Evolutionary conservation across 2,329 filamentous ascomycete genomes (phyloP).

Genomic region (Fusarium sp.): DNA sequence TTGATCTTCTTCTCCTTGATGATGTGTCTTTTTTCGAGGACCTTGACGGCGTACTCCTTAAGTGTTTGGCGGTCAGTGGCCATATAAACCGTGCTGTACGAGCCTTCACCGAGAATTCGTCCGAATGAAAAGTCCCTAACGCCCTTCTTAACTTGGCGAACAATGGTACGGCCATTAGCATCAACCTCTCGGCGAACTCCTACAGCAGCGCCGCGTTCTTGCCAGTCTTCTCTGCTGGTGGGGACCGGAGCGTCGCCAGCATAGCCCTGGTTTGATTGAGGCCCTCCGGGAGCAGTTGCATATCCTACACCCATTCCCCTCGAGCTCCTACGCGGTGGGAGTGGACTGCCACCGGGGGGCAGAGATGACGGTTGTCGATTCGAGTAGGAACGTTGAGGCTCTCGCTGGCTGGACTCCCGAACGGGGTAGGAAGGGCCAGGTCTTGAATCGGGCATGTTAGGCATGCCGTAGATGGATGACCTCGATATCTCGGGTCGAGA

Average conservation of each 20-base stretch:
- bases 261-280: slow-evolving; percentile 46
- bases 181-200: slow-evolving; percentile 86
- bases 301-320: slow-evolving; percentile 74
- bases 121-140: slow-evolving; percentile 98
- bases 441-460: slow-evolving; percentile 73
- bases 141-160: slow-evolving; percentile 92
- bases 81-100: slow-evolving; percentile 95
- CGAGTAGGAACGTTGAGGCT: slow-evolving; percentile 70
- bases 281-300: slow-evolving; percentile 47
- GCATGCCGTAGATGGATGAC: slow-evolving; percentile 66
- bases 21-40: slow-evolving; percentile 97
- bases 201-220: slow-evolving; percentile 92
- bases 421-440: slow-evolving; percentile 65
- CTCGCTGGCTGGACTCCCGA: slow-evolving; percentile 76
- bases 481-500: slow-evolving; percentile 39
- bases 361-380: slow-evolving; percentile 63
- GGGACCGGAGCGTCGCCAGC: slow-evolving; percentile 58
- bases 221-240: slow-evolving; percentile 89
- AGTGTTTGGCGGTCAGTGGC: slow-evolving; percentile 93
- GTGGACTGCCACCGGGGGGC: slow-evolving; percentile 65
- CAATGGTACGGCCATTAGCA: slow-evolving; percentile 82
- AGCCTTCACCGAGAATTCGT: slow-evolving; percentile 90
- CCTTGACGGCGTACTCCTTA: slow-evolving; percentile 98
- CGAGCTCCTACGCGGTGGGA: slow-evolving; percentile 83
- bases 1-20: slow-evolving; percentile 99